Evolutionary conservation across 2,329 filamentous ascomycete species (phyloP).

Genomic region (Epichloe glyceriae): DNA sequence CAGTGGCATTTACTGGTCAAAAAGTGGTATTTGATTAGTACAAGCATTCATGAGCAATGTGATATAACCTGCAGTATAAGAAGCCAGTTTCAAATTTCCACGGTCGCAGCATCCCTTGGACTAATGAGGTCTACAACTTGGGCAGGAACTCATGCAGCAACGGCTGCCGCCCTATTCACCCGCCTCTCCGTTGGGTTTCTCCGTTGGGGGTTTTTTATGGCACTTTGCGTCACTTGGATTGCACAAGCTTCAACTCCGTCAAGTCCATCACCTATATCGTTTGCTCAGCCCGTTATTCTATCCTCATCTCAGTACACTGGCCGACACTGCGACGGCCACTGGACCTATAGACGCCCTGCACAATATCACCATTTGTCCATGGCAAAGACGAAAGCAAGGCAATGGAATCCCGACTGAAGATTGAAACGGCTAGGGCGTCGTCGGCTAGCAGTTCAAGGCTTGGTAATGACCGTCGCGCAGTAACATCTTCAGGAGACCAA

Average conservation of each 20-base stretch:
- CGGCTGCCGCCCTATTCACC: not conserved
- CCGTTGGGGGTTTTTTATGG: not conserved
- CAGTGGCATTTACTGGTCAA: slow-evolving; percentile 10
- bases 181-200: not conserved
- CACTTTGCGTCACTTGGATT: not conserved
- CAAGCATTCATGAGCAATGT: not conserved
- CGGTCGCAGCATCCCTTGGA: not conserved
- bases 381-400: not conserved
- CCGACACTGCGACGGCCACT: no score
- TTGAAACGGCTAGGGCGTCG: not conserved
- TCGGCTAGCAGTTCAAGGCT: not conserved
- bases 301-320: not conserved
- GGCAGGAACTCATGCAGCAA: not conserved
- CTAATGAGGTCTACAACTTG: not conserved
- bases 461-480: not conserved
- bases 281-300: not conserved
- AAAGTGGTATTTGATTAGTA: slow-evolving; percentile 15
- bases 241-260: not conserved
- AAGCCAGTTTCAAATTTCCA: not conserved
- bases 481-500: not conserved
- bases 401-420: not conserved
- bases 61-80: not conserved
- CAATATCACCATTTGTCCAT: not conserved
- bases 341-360: not conserved
- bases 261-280: not conserved